Base-by-base conservation (phyloP, 2,329 filamentous ascomycete species). In the Apiospora malaysiana region DNA sequence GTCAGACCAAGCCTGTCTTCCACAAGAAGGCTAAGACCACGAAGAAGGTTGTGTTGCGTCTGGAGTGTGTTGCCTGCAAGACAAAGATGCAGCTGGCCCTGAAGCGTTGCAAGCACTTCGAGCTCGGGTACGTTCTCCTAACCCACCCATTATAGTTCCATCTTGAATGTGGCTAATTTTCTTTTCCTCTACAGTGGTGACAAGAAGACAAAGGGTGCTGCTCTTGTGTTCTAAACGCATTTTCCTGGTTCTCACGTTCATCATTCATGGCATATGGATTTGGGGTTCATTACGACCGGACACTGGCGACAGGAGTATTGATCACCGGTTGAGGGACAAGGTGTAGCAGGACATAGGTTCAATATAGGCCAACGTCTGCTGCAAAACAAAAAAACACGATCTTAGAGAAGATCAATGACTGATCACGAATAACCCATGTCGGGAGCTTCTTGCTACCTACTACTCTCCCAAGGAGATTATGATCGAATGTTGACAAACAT, bases 181-280 rank as follows among this genome's bases (percentile, higher is more conserved):
- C 68, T 71, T 59, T 59, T 37, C 72, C 73, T 75, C 71, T 78
- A 81, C 80, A 97, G 96, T 92, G 96, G 96, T 91, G 96, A 99
- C 93, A 99, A 99, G 95, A 99, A 99, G 94, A 99, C 96, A 82
- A 99, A 99, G 94, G 96, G 96, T 93, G 96, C 96, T 82, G 96
- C 96, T 87, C 92, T 99, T 83, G 96, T 99, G 82, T 99, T 99
- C 91, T 99, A 97, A 92, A 88, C 89, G 79, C 80, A 79, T 82
- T 69, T 65, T 69, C 42, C 49, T 51, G 49, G 42, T 46, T 83
- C 67, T 68, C 67, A 68, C 67, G 67, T 68, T 68, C 67, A 79
- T 82, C 79, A 78, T 83, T 82, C 81, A 79, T 81, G 81, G 83
- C 81, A 84, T 80, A 79, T 81, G 81, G 83, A 81, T 84, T 83